Base-by-base conservation (phyloP, 176 grass and related monocot genomes). In the Carex pumila region DNA sequence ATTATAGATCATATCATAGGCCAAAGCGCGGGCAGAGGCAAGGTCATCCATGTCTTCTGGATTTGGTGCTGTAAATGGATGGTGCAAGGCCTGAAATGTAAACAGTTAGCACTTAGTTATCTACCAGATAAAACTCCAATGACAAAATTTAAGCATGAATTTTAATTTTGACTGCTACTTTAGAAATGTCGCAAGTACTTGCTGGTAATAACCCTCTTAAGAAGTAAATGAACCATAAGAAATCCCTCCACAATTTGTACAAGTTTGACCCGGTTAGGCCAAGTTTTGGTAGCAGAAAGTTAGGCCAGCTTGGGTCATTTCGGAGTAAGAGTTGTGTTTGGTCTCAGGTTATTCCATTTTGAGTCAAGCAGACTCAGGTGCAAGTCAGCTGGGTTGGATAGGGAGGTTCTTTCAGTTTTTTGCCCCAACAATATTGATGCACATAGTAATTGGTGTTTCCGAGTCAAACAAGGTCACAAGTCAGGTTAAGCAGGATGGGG, bases 31-130 rank as follows among this genome's bases (percentile, higher is more conserved):
- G 74, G 95, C 95, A 39, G 87, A 87, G 62, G 91, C 53, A 13
- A 98, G 87, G 61, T 98, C 93, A 87, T 90, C 45, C 88, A 95
- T 93, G 87, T 98, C 96, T 85, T 93, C 86, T 74, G 92, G 93
- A 93, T 95, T 93, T 88, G 93, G 93, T 86, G 96, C 93, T 29
- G 96, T 98, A 87, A 98, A 98, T 88, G 96, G 96, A 86, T 98
- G 96, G 43, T 98, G 96, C 47, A 98, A 87, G 18, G 93, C 91
- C 96, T 98, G 71, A 61, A 85, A 67, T 57, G 41, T 71, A 71
- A 34, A 63, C 12, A 13, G 39, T 55, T 43, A 59, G 1, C 37
- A 45, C 31, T 34, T 32, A 32, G 12, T 54, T 77, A 75, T 54
- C 47, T 75, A 54, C 39, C 19, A 29, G 21, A 75, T 52, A 52